These are phyloP conservation scores for Eucalyptus grandis DNA, from an alignment of 345 rosid genomes.

Conservation along the genomic window DNA sequence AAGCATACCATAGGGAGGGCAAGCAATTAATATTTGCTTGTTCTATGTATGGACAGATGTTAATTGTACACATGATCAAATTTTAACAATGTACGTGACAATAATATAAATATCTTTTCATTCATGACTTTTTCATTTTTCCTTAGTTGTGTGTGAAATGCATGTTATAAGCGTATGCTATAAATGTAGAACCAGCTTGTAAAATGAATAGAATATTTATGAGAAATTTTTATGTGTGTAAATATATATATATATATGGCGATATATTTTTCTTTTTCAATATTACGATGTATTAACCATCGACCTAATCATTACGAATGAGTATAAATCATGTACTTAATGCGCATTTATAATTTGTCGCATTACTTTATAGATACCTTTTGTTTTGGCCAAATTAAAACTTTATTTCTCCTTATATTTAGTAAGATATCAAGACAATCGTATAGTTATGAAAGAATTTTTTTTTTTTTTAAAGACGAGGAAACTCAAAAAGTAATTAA, in stretches of 20 bases:
- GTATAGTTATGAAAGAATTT: background rate
- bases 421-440: background rate
- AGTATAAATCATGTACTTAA: background rate
- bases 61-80: background rate
- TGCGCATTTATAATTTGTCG: accelerated
- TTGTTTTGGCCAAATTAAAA: background rate
- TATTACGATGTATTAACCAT: background rate
- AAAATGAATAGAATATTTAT: background rate
- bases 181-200: background rate
- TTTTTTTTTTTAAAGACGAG: too few species aligned
- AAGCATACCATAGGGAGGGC: background rate
- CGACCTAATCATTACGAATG: background rate
- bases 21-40: background rate
- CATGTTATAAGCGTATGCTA: background rate
- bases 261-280: too few species aligned
- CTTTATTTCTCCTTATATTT: background rate
- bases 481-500: background rate
- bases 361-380: background rate
- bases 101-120: too few species aligned
- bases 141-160: too few species aligned
- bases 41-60: background rate
- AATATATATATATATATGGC: too few species aligned
- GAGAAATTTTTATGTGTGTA: too few species aligned
- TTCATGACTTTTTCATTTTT: background rate
- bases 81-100: too few species aligned